Base-by-base conservation (phyloP, 768 basidiomycete species). In the Boletus patriciae region DNA sequence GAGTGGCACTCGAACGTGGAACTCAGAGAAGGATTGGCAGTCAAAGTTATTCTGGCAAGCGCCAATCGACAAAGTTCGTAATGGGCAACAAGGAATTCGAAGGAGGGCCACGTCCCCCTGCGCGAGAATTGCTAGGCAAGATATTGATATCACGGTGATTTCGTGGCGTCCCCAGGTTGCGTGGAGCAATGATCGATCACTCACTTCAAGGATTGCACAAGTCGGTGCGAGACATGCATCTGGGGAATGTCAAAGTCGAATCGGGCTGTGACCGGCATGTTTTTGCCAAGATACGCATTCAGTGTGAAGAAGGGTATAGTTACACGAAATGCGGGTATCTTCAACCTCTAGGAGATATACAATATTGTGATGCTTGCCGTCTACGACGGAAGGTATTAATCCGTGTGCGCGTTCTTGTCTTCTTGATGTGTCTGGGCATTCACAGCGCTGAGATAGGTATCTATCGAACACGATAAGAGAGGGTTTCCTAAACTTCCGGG, bases 401-500 rank as follows among this genome's bases (percentile, higher is more conserved):
- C 31, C 1, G 23, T 4, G 13, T 34, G 45, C 23, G 46, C 42
- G 21, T 46, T 48, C 38, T 58, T 55, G 31, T 49, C 38, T 33
- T 43, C 46, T 27, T 52, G 49, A 6, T 38, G 55, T 18, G 55
- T 53, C 23, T 42, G 61, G 16, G 82, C 78, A 50, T 86, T 86
- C 38, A 78, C 77, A 9, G 78, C 78, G 52, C 84, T 86, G n/a
- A 86, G 73, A 62, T 86, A 86, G 3, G 84, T 83, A 65, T 86
- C 84, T 85, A 50, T 48, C n/a, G 2, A 19, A 48, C 6, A 15
- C 33, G 29, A 44, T 61, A 36, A 55, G 54, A 54, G 15, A 23
- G 18, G n/a, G 6, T 9, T 18, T 45, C 11, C 43, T 49, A 49
- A 58, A 50, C 55, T 38, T 43, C 7, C 18, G 5, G 25, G 21